Evolutionary conservation across 164 flowering plant genomes (phyloP), one percentile per base, ranked within the genome.

Genomic region (Stephania japonica): DNA sequence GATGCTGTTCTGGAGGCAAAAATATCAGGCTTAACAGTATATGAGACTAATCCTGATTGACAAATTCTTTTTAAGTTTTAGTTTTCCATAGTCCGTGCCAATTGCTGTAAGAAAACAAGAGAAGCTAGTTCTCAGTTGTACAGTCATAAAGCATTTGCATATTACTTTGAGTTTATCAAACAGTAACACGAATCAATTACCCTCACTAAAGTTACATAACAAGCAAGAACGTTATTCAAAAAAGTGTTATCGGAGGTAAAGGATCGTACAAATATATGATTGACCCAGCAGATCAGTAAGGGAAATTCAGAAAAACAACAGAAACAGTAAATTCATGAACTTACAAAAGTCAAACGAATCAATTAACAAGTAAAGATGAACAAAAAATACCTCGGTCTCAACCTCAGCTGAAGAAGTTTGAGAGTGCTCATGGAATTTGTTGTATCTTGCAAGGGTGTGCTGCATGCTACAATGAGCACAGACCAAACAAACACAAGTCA

Each of bases 371-470:
- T 44, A 56, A 16, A 56, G 19, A 56, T 56, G 63, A 19, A 56
- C 18, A 14, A n/a, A 32, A 7, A 50, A 44, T 85, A 91, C 97
- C 97, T 91, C 91, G 19, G 79, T 67, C 53, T 82, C 85, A 59
- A 73, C 41, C 70, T 83, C 88, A 64, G 71, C 75, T 16, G 71
- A 16, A 59, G 85, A 42, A 65, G 77, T 23, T 63, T 86, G 85
- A 59, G 87, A 69, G 63, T 81, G 72, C 72, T 85, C 87, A 50
- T 68, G 42, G 76, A 83, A 78, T 61, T 84, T 87, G 79, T 79
- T 82, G 84, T 91, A 91, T 84, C 97, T 90, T 38, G 89, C 77
- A 73, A 91, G 83, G 25, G 85, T 91, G 68, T 70, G 70, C 74
- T 84, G 85, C 91, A 90, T 89, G 73, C 97, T 91, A 86, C 42